Evolutionary conservation across 768 basidiomycete species (phyloP), one percentile per base, ranked within the genome.

Genomic region (Leccinum obscurum): DNA sequence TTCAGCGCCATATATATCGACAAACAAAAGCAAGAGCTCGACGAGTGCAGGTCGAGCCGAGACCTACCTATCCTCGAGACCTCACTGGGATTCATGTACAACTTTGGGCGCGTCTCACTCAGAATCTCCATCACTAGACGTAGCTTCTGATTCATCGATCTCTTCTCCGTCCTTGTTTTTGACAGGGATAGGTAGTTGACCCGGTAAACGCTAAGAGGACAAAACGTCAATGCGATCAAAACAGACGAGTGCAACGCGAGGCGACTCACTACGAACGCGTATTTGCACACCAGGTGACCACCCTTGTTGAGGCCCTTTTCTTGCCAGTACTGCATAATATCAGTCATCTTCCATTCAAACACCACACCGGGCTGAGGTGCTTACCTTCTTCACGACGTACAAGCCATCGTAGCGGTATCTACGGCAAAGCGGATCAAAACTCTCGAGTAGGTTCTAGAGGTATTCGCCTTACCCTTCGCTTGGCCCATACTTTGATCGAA

Each of bases 381-480:
- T 53, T 61, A 84, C 90, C 78, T 86, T 86, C 73, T 89, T 89
- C 15, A 93, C 89, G 2, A 68, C 76, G 69, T 96, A 97, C 11
- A 97, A 78, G 1, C 95, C 95, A 66, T 96, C 94, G 68, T 97
- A 97, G 9, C 93, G 86, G 70, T 95, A 97, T 26, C 91, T 90
- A 56, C 7, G 58, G 24, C 26, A 3, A 26, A 28, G 10, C 13
- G 28, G 28, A 30, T 61, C 0, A 52, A 35, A 26, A 26, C 56
- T 37, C 22, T 37, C 41, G 24, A 37, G 10, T 50, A n/a, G 13
- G 28, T n/a, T 41, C 17, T 53, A 48, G 11, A 17, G 9, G 10
- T 2, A 61, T 13, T 54, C 9, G 15, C 15, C 61, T 55, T 64
- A 89, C 87, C 93, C 93, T 79, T 90, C 87, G 26, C 74, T 79